phyloP scores from a whole-genome alignment of 2,329 filamentous ascomycete species.

The Diaporthe vaccinii region DNA sequence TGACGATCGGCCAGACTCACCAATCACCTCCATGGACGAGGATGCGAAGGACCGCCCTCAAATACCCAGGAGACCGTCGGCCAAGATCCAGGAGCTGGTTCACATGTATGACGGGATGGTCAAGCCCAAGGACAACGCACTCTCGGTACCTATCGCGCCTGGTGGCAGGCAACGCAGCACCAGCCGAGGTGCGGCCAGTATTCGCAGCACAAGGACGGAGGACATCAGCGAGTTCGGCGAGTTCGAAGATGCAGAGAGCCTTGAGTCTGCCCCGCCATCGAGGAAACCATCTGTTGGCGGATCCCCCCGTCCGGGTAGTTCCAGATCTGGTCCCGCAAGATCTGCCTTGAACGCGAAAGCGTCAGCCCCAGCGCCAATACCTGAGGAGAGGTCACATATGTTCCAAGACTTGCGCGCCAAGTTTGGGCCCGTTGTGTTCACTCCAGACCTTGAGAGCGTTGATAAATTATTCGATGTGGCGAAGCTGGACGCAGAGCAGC shows the following conservation, averaged over 20 bases:
- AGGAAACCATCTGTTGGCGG: constrained; percentile 34
- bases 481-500: constrained; percentile 47
- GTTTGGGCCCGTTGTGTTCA: constrained; percentile 48
- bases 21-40: constrained; percentile 61
- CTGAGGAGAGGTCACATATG: constrained; percentile 8
- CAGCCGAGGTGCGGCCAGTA: constrained; percentile 36
- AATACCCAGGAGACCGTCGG: constrained; percentile 50
- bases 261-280: constrained; percentile 22
- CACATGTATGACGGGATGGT: constrained; percentile 63
- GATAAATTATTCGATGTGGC: constrained; percentile 54
- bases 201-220: constrained; percentile 36
- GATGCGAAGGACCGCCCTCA: constrained; percentile 49
- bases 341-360: constrained; percentile 19
- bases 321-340: constrained; percentile 18
- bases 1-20: constrained; percentile 55
- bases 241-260: constrained; percentile 48
- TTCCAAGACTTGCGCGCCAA: constrained; percentile 46
- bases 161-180: constrained; percentile 33
- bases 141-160: constrained; percentile 26
- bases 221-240: constrained; percentile 48
- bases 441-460: constrained; percentile 43
- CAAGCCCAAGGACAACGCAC: constrained; percentile 39
- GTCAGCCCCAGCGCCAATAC: constrained; percentile 9
- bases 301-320: constrained; percentile 32
- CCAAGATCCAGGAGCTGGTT: constrained; percentile 65